phyloP scores from a whole-genome alignment of 108 stramenopile species.

The Fragilariopsis cylindrus region DNA sequence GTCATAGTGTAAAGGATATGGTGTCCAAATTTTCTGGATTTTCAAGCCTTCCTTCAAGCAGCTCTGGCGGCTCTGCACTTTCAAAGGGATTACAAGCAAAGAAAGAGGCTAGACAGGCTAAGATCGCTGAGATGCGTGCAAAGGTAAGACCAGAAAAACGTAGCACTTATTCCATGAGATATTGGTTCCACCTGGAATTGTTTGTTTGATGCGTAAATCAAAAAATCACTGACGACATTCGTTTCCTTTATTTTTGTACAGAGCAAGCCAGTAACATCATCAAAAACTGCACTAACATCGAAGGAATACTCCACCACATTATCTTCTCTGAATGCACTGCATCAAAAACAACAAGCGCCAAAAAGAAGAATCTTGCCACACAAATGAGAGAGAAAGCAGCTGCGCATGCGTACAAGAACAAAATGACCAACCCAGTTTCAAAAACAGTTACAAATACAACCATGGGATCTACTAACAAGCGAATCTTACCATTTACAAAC shows the following conservation, averaged over 20 bases:
- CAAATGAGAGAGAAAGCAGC: conserved; percentile 77
- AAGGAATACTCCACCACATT: conserved; percentile 23
- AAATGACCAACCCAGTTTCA: conserved; percentile 19
- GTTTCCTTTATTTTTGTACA: conserved; percentile 14
- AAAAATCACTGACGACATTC: background rate
- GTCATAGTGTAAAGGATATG: conserved; percentile 29
- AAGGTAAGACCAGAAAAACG: conserved; percentile 13
- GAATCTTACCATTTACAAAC: conserved; percentile 13
- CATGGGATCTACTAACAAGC: conserved; percentile 6
- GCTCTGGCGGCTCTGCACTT: conserved; percentile 20
- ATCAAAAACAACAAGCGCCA: conserved; percentile 13
- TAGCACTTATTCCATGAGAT: background rate
- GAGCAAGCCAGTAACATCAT: conserved; percentile 35
- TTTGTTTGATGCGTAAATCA: background rate
- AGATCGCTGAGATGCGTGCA: conserved; percentile 46
- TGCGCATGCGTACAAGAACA: conserved; percentile 35
- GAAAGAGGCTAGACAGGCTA: conserved; percentile 51
- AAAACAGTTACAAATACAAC: conserved; percentile 12
- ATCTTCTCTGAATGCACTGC: conserved; percentile 32
- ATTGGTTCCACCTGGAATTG: background rate
- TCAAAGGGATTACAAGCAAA: conserved; percentile 43
- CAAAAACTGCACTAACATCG: conserved; percentile 30
- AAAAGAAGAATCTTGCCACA: conserved; percentile 46
- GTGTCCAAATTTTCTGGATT: conserved; percentile 33
- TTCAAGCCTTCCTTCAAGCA: conserved; percentile 4